Base-by-base conservation (phyloP, 2,329 filamentous ascomycete species). In the Nannizzia gypsea region DNA sequence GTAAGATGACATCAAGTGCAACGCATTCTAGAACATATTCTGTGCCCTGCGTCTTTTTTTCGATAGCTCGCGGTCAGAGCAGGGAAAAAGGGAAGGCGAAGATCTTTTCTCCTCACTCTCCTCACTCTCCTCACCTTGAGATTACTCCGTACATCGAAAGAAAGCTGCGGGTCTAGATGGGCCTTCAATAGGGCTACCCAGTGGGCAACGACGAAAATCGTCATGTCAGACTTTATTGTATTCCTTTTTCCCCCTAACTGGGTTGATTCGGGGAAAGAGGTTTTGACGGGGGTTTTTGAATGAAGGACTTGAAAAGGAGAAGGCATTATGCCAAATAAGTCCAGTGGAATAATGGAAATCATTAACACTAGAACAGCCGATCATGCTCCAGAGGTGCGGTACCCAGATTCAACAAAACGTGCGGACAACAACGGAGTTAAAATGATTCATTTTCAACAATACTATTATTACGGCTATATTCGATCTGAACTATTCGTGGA, bases 11-110 rank as follows among this genome's bases (percentile, higher is more conserved):
- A 54, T 54, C 48, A 54, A 54, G 6, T 34, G 48, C 48, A 15
- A 54, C n/a, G 48, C 48, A 54, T 54, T 54, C 48, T 54, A 54
- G 48, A 54, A 54, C 48, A 17, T 11, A 54, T 48, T 48, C 44
- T 48, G 24, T 22, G 24, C 22, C 48, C 48, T 54, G 48, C 48
- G 48, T n/a, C 48, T 34, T 54, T 36, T 34, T 28, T 54, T 52
- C 15, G 20, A 48, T 22, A n/a, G 5, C 28, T 54, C 28, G 28
- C 24, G 17, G 31, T 31, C 46, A 17, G 1, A 54, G 26, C 48
- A 31, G 26, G 31, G n/a, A 31, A n/a, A 54, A 54, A 34, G 26
- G 15, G 46, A 26, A 36, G 13, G 31, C 31, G 31, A 36, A 13
- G 9, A 36, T 8, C 31, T 8, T 11, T 36, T 13, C 31, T 11